These are phyloP conservation scores for Nyssa sinensis DNA, from an alignment of 148 eudicot species.

Conservation along the genomic window DNA sequence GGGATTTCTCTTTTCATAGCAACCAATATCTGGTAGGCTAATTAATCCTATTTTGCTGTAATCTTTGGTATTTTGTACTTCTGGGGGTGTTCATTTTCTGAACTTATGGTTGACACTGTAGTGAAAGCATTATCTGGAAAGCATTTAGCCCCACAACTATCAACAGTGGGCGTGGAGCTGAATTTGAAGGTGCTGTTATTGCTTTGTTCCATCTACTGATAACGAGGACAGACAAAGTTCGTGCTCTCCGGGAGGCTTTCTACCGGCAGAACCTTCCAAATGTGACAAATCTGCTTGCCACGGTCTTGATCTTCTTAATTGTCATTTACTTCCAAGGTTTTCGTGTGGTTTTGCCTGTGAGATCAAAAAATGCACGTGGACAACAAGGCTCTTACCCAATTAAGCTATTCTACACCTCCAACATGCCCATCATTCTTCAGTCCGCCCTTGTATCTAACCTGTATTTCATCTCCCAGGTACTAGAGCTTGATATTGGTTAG, in stretches of 20 bases:
- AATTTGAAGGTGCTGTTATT: constrained; percentile 87
- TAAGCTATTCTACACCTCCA: constrained; percentile 89
- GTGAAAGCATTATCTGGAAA: constrained; percentile 89
- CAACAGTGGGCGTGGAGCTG: constrained; percentile 85
- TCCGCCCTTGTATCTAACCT: constrained; percentile 90
- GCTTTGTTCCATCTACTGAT: constrained; percentile 82
- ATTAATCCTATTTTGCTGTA: not conserved
- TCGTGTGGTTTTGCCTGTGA: constrained; percentile 80
- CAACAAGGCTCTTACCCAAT: constrained; percentile 89
- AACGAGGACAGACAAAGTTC: constrained; percentile 78
- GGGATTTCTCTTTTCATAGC: constrained; percentile 87
- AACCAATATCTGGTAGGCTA: constrained; percentile 73
- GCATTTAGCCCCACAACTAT: constrained; percentile 88
- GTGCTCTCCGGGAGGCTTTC: constrained; percentile 88
- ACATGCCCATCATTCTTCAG: constrained; percentile 93
- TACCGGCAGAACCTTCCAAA: constrained; percentile 88
- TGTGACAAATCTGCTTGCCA: constrained; percentile 77
- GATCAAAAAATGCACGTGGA: constrained; percentile 92
- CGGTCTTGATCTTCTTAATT: constrained; percentile 72
- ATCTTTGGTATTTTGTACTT: not conserved
- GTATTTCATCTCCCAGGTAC: constrained; percentile 87
- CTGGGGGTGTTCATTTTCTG: not conserved
- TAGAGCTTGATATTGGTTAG: not conserved
- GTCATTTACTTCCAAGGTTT: constrained; percentile 92
- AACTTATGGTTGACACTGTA: constrained; percentile 23